phyloP scores from a whole-genome alignment of 225 moss, liverwort and hornwort species.

The Straminergon stramineum region DNA sequence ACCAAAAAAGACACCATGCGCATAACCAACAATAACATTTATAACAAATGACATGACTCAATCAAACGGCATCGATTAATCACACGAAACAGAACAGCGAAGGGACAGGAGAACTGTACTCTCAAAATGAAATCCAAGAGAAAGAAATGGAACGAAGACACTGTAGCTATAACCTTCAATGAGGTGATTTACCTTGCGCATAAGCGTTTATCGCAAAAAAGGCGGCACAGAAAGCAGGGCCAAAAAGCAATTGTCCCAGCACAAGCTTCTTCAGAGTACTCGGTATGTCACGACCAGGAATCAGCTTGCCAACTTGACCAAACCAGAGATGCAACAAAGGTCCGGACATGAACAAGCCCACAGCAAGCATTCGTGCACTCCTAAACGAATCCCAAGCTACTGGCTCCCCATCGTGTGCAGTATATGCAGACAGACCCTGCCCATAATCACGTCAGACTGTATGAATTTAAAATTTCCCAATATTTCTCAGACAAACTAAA shows the following conservation, averaged over 20 bases:
- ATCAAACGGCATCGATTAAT: neutral
- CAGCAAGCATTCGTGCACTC: constrained; percentile 48
- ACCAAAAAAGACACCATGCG: neutral
- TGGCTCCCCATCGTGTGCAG: constrained; percentile 14
- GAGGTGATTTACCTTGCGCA: constrained; percentile 36
- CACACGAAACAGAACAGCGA: neutral
- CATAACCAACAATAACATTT: neutral
- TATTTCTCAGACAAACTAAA: neutral
- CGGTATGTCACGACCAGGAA: constrained; percentile 37
- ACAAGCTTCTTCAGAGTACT: constrained; percentile 56
- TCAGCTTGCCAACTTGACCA: constrained; percentile 32
- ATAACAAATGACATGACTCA: neutral
- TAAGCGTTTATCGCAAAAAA: constrained; percentile 44
- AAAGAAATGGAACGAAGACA: neutral
- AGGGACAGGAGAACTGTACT: neutral
- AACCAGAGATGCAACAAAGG: constrained; percentile 58
- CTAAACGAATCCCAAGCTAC: constrained; percentile 39
- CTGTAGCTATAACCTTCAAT: neutral
- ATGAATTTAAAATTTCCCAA: neutral
- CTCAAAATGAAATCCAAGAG: neutral
- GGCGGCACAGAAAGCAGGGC: constrained; percentile 44
- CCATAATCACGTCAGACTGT: neutral
- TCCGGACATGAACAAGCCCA: constrained; percentile 66
- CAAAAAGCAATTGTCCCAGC: constrained; percentile 44
- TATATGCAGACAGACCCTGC: constrained; percentile 35